Evolutionary conservation across 768 basidiomycete genomes (phyloP).

Genomic region (Suillus tomentosus): DNA sequence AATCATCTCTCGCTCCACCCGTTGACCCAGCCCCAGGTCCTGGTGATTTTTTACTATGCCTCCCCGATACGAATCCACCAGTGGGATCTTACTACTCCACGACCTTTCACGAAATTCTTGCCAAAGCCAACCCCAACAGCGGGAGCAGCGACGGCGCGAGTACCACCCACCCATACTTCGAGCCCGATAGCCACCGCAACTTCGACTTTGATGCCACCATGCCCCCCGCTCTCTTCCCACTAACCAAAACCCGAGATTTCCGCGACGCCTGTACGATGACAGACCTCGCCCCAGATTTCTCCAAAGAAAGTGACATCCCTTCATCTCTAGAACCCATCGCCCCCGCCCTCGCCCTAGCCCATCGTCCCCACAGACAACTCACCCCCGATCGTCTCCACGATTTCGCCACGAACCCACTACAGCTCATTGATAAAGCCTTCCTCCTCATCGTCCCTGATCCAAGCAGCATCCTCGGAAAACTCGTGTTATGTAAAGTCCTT

Average conservation of each 20-base stretch:
- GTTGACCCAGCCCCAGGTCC: not conserved
- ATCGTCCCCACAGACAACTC: conserved; percentile 4
- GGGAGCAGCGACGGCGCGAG: not conserved
- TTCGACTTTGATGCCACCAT: not conserved
- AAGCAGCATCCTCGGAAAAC: not conserved
- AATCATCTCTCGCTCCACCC: not conserved
- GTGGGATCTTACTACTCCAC: conserved; percentile 4
- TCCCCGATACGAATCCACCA: conserved; percentile 2
- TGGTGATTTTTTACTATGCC: conserved; percentile 2
- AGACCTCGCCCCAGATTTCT: not conserved
- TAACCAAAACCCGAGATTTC: not conserved
- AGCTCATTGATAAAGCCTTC: not conserved
- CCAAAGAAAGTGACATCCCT: not conserved
- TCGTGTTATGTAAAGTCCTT: not conserved
- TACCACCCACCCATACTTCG: not conserved
- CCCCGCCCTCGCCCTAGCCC: conserved; percentile 4
- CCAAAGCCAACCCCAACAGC: not conserved
- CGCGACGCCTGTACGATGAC: conserved; percentile 6
- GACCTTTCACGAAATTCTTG: conserved; percentile 5
- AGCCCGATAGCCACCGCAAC: not conserved
- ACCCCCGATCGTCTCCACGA: not conserved
- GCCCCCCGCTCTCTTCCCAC: not conserved
- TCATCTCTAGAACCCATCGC: not conserved
- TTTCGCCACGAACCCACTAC: not conserved
- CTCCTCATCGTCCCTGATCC: conserved; percentile 7